A percentile compares a stretch with the other conserved stretches of the same genome.
phyloP scores from a whole-genome alignment of 306 rosid species.

The Acacia acuminata region DNA sequence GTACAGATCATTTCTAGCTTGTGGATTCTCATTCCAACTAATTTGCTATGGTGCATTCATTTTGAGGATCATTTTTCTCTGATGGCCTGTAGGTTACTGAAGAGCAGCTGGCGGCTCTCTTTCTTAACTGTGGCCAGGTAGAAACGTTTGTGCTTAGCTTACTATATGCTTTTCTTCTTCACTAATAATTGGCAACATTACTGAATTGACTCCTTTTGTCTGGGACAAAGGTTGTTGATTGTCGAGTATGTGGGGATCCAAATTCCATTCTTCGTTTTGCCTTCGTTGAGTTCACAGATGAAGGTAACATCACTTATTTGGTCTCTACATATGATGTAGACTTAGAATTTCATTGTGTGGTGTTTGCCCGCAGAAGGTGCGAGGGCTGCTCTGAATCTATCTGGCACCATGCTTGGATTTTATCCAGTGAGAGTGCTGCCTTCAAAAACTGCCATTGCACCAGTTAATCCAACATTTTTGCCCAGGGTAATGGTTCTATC shows the following conservation, averaged over 20 bases:
- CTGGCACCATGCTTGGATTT: constrained; percentile 96
- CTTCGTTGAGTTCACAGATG: constrained; percentile 93
- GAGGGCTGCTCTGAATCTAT: constrained; percentile 83
- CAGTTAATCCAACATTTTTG: constrained; percentile 89
- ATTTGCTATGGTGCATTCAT: constrained; percentile 21
- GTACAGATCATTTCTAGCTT: constrained; percentile 36
- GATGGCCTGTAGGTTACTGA: constrained; percentile 76
- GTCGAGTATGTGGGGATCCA: constrained; percentile 99
- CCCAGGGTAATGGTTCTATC: constrained; percentile 72
- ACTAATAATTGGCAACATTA: constrained; percentile 31
- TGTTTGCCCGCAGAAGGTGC: constrained; percentile 79
- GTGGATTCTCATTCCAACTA: constrained; percentile 8
- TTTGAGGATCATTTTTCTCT: constrained; percentile 29
- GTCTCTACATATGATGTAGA: constrained; percentile 1
- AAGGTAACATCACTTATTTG: constrained; percentile 51
- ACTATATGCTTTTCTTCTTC: not conserved
- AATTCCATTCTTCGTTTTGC: constrained; percentile 97
- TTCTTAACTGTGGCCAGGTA: constrained; percentile 94
- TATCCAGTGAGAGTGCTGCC: constrained; percentile 94
- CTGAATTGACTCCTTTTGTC: constrained; percentile 29
- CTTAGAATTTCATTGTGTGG: constrained; percentile 4
- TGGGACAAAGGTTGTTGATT: constrained; percentile 80
- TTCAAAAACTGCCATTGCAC: constrained; percentile 98
- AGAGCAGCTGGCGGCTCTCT: constrained; percentile 97
- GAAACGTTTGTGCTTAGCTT: constrained; percentile 13